Conservation (phyloP, 225 moss, liverwort and hornwort genomes). For the Climacium dendroides region DNA sequence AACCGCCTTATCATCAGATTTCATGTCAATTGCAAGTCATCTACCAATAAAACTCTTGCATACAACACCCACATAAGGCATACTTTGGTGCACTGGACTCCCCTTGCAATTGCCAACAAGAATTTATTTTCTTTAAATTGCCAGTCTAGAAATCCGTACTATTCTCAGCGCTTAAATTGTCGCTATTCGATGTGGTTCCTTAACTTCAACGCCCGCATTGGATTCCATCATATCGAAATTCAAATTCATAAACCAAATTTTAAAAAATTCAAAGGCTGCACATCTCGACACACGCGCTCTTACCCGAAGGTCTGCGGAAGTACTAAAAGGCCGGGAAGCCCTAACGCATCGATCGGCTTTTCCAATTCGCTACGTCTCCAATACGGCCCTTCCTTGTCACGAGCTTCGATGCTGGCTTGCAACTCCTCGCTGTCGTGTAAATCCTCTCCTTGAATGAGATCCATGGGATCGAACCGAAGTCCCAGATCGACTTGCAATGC, state of each 20-base stretch:
- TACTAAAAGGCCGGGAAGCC: constrained; percentile 87
- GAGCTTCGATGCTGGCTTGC: constrained; percentile 31
- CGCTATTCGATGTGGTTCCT: not conserved
- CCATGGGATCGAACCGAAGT: constrained; percentile 74
- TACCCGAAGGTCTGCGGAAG: constrained; percentile 97
- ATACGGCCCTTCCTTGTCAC: constrained; percentile 53
- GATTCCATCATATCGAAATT: not conserved
- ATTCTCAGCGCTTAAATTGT: not conserved
- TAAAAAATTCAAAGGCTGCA: not conserved
- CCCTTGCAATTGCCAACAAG: not conserved
- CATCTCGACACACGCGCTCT: not conserved
- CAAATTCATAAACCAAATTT: not conserved
- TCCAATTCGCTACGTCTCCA: constrained; percentile 50
- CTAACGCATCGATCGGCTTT: constrained; percentile 77
- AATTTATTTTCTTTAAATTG: not conserved
- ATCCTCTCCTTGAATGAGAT: constrained; percentile 86
- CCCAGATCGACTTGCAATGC: constrained; percentile 91
- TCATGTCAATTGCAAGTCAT: not conserved
- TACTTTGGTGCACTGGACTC: not conserved
- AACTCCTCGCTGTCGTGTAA: constrained; percentile 31
- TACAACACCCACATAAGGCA: not conserved
- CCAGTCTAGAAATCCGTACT: not conserved
- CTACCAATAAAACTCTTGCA: not conserved
- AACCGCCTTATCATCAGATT: not conserved
- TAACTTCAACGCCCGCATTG: not conserved